Conservation (phyloP, 108 stramenopile species). For the Nitzschia palea region DNA sequence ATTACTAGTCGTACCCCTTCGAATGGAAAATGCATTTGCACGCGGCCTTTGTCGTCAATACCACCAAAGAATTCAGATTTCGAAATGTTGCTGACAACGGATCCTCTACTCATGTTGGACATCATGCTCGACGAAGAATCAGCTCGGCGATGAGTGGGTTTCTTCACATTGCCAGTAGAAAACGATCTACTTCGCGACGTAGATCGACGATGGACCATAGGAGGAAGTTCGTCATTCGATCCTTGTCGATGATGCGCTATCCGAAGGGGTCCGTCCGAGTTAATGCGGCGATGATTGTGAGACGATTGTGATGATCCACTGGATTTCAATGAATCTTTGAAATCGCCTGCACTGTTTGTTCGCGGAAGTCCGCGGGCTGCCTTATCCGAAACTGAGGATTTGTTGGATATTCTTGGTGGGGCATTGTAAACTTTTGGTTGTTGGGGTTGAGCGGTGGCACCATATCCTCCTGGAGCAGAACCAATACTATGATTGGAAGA, state of each 20-base stretch:
- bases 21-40: slow-evolving; percentile 63
- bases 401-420: slow-evolving; percentile 3
- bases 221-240: slow-evolving; percentile 12
- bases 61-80: slow-evolving; percentile 63
- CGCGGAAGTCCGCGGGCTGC: not conserved
- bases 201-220: slow-evolving; percentile 11
- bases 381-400: not conserved
- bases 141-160: slow-evolving; percentile 21
- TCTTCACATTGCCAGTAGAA: slow-evolving; percentile 5
- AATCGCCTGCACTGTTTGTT: not conserved
- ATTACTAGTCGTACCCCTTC: slow-evolving; percentile 60
- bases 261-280: slow-evolving; percentile 23
- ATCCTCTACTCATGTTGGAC: slow-evolving; percentile 3
- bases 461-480: not conserved
- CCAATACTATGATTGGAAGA: not conserved
- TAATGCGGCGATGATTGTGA: slow-evolving; percentile 20
- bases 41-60: slow-evolving; percentile 51
- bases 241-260: slow-evolving; percentile 8
- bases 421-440: slow-evolving; percentile 27
- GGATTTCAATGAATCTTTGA: not conserved
- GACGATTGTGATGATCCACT: not conserved
- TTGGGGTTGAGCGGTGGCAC: not conserved
- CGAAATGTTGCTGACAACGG: slow-evolving; percentile 51
- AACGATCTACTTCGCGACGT: slow-evolving; percentile 10
- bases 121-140: slow-evolving; percentile 13